Evolutionary conservation across 768 basidiomycete genomes (phyloP).

Genomic region (Strobilomyces confusus): DNA sequence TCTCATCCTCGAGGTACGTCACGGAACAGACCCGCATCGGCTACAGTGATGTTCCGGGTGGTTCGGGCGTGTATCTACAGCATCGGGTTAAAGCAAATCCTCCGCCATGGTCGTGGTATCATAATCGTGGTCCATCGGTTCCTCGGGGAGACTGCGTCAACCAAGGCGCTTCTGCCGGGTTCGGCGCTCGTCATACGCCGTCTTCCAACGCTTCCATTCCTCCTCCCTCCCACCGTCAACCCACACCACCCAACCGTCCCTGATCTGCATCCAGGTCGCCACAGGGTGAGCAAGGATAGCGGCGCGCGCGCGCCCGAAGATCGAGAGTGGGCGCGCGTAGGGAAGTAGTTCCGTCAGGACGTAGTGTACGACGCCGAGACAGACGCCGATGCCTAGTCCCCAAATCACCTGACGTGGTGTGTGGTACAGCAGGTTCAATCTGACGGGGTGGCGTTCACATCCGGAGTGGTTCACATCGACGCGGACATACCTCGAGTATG

Average conservation of each 20-base stretch:
- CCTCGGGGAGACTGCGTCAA: conserved; percentile 1
- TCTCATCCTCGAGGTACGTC: too few relatives aligned
- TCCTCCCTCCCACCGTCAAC: conserved; percentile 69
- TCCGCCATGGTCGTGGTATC: conserved; percentile 42
- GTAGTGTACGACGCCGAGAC: conserved; percentile 54
- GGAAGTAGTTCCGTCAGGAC: conserved; percentile 57
- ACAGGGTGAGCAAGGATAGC: conserved; percentile 54
- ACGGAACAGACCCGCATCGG: too few relatives aligned
- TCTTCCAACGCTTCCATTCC: conserved; percentile 68
- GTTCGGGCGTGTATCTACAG: too few relatives aligned
- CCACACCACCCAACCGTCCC: conserved; percentile 84
- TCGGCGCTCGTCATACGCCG: conserved; percentile 46
- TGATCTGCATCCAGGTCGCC: conserved; percentile 60
- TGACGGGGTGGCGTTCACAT: conserved; percentile 24
- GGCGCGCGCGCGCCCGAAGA: conserved; percentile 46
- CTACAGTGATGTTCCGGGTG: too few relatives aligned
- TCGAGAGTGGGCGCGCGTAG: conserved; percentile 44
- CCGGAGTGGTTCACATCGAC: background rate
- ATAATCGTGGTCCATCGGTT: background rate
- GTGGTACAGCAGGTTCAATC: conserved; percentile 72
- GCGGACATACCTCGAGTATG: conserved; percentile 68
- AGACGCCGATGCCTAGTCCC: conserved; percentile 64
- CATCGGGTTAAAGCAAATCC: conserved; percentile 27
- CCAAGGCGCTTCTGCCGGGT: conserved; percentile 15
- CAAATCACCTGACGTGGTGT: conserved; percentile 67